Base-by-base conservation (phyloP, 768 basidiomycete genomes). In the Dentipellis sp. region DNA sequence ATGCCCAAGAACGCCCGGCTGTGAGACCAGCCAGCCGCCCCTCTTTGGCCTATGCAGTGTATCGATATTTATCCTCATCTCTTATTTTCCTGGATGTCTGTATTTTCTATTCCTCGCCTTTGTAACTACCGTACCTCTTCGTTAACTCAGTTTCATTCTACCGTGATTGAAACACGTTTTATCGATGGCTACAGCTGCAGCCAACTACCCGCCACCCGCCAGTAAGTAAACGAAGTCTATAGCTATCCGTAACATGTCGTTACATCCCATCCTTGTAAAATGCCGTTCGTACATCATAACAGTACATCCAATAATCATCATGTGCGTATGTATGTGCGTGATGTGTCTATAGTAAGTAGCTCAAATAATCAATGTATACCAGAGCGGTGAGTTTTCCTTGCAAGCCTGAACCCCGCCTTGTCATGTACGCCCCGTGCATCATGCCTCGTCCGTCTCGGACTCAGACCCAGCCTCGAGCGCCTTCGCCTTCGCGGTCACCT, bases 1-100 rank as follows among this genome's bases (percentile, higher is more conserved):
- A 87, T 90, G 77, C 88, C 87, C 1, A 38, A 50, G 42, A 58
- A 48, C 52, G 56, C 59, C 5, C 54, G 46, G 39, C 51, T 61
- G 53, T 59, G 40, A 55, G 7, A 17, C 23, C 19, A 22, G 23
- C 23, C 19, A 22, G 23, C 10, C 6, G 40, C 19, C n/a, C 42
- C 42, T 4, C 42, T n/a, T 4, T 45, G 42, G 19, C 19, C 10
- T n/a, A 45, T 45, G 16, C 7, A 4, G 42, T 17, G 6, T n/a
- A n/a, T 45, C 29, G 29, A 29, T 29, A 29, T 29, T 14, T 16
- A 2, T 45, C 42, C 42, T n/a, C n/a, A 45, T 45, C n/a, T 19
- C 42, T 45, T 17, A 45, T 29, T n/a, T 7, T 19, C 42, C 12
- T n/a, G 42, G n/a, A 45, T 45, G n/a, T 17, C 19, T 45, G 19